Conservation (phyloP, 176 grass and related monocot genomes). For the Ampelocalamus luodianensis region DNA sequence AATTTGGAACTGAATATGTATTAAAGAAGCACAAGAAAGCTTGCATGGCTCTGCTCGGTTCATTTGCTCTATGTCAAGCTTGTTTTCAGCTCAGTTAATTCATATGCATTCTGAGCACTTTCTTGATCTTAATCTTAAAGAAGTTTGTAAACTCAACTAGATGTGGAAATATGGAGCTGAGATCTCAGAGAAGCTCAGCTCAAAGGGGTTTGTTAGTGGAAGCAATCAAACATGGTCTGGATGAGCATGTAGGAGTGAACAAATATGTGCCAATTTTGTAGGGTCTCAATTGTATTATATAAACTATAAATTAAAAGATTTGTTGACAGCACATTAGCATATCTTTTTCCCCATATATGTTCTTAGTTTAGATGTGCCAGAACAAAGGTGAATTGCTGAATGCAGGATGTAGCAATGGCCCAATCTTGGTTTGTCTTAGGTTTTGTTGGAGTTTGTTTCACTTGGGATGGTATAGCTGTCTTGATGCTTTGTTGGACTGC, state of each 20-base stretch:
- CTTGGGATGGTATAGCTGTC: not conserved
- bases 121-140: not conserved
- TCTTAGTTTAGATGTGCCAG: not conserved
- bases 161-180: not conserved
- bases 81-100: not conserved
- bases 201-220: not conserved
- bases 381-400: not conserved
- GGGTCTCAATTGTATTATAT: not conserved
- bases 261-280: not conserved
- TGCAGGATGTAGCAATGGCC: not conserved
- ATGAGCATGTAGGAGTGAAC: not conserved
- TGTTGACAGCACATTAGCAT: not conserved
- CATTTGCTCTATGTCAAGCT: not conserved
- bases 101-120: not conserved
- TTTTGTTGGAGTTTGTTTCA: not conserved
- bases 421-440: not conserved
- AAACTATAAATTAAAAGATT: not conserved
- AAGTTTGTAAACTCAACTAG: not conserved
- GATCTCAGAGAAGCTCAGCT: not conserved
- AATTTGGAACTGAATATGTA: not conserved
- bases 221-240: not conserved
- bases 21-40: not conserved
- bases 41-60: not conserved
- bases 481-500: not conserved
- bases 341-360: not conserved